Evolutionary conservation across 345 rosid genomes (phyloP), one percentile per base, ranked within the genome.

Genomic region (Salix caprea): DNA sequence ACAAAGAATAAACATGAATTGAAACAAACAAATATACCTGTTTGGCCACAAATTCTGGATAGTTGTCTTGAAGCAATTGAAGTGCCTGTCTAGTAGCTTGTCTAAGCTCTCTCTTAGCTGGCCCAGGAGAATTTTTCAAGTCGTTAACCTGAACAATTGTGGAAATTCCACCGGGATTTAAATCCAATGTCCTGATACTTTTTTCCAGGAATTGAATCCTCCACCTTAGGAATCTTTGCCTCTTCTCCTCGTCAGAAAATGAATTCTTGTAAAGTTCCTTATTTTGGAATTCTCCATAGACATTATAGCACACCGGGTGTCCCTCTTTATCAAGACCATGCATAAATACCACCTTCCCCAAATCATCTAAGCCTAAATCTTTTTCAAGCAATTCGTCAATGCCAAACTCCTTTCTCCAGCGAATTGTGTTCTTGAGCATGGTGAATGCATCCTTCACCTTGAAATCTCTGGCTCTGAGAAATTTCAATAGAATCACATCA

Each of bases 281-380:
- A 77, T 74, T 69, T 42, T 65, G 75, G 65, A 81, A 81, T 32
- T 74, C 84, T 2, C 84, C 84, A 40, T 69, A 81, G 67, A 81
- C 84, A 46, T 81, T 81, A 74, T 77, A 81, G 64, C 84, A 81
- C 5, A 81, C 84, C 34, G 81, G 84, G 74, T 81, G 84, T 2
- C 84, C 71, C 37, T 81, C 73, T 24, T 70, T 77, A 3, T 81
- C 84, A 56, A 48, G 60, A 6, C 84, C 84, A 54, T 81, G 68
- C 84, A 81, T 81, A 30, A 77, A 81, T 12, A 81, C 81, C 14
- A 34, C 84, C 61, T 77, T 74, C 34, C 30, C 81, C 52, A 81
- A 66, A 30, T 77, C 84, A 54, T 69, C 34, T 3, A 24, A 32
- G 23, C 75, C 80, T 28, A 81, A 24, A n/a, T 81, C 84, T 15